Base-by-base conservation (phyloP, 306 rosid genomes). In the Herpetospermum pedunculosum region DNA sequence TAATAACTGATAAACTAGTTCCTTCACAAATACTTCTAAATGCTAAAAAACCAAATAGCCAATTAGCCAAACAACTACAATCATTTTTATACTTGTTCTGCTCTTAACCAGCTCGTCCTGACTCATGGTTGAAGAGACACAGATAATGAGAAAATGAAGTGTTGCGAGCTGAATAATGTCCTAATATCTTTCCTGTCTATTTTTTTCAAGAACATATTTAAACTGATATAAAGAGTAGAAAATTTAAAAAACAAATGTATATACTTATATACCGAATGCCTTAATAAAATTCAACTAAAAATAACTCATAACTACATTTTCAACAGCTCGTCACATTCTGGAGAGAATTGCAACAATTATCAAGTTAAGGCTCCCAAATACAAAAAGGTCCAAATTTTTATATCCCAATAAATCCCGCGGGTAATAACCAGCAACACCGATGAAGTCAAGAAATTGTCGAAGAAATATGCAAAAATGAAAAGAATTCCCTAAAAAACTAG, bases 361-460 rank as follows among this genome's bases (percentile, higher is more conserved):
- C 25, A 70, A 26, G 74, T 15, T 14, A 25, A 26, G 28, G 74
- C 25, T 21, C 40, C 12, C 32, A 73, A 25, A 34, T 19, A 73
- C 23, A 73, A 37, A 49, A 73, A 2, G 49, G 1, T 52, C 37
- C 34, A 53, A 73, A 53, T n/a, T 73, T 52, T 50, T 5, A 53
- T 37, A 52, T 52, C 11, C 30, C 37, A 72, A 35, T n/a, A 71
- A 44, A 65, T 38, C 54, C 53, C 2, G 40, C 48, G 6, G 48
- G 76, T 18, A 72, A 68, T 67, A 73, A 58, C 21, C 74, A 15
- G 47, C 59, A 40, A 73, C 76, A 18, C 58, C 77, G 23, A 55
- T 38, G 58, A 79, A 40, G 52, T 67, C 16, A 38, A 38, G 4
- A 14, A 69, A 6, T 43, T 41, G 0, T 32, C 52, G 28, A 46